Base-by-base conservation (phyloP, 352 stramenopile genomes). In the Saprolegnia parasitica region DNA sequence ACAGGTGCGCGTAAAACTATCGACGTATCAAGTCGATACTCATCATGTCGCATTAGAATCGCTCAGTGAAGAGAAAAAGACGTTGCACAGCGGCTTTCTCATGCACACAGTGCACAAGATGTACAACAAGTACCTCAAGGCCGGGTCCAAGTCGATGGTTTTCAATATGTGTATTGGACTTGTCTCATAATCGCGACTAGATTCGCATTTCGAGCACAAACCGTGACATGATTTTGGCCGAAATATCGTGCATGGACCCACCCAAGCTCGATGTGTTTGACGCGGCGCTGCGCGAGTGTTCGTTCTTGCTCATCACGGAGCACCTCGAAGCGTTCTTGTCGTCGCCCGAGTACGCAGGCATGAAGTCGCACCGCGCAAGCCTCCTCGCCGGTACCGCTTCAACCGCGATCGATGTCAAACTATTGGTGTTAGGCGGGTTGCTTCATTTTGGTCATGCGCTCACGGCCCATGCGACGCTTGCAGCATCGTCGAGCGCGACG, bases 111-210 rank as follows among this genome's bases (percentile, higher is more conserved):
- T 81, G 3, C 79, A 87, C 49, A 90, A 90, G 52, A 89, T 88
- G 72, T 90, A 88, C 68, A 89, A 83, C 72, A 90, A 90, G 67
- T 90, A 87, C 50, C 78, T 90, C 21, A 81, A 81, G 15, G 87
- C 81, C 56, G 83, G 83, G 23, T 89, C 83, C 2, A 89, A 89
- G 56, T 80, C 83, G 6, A 81, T 89, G 70, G 79, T 90, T 40
- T 85, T 81, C 58, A n/a, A n/a, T n/a, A n/a, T n/a, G n/a, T 55
- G 87, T 83, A 13, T 87, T 87, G 39, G 81, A 79, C 32, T 77
- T 62, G 87, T 10, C 76, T 77, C 10, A 74, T 76, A 9, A 72
- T 86, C 13, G 65, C 79, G 0, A 74, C 13, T 37, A 67, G 58
- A 67, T 67, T 55, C 35, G 50, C 8, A 35, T 29, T 67, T 23